Base-by-base conservation (phyloP, 163 green algal genomes). In the Scenedesmus sp. region DNA sequence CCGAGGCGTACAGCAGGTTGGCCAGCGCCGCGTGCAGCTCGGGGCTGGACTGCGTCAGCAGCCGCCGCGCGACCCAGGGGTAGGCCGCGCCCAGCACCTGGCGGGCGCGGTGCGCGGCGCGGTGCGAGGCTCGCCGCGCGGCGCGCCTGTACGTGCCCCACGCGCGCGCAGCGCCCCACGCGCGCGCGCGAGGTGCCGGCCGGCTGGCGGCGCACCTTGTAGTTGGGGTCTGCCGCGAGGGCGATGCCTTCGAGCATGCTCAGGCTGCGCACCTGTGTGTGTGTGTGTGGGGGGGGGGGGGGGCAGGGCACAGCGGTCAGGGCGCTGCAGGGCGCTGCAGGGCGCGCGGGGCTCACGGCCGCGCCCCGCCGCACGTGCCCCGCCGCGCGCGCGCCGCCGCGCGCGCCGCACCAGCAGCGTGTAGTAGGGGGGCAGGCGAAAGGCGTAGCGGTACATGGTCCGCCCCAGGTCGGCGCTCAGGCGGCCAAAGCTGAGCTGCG, bases 371-470 rank as follows among this genome's bases (percentile, higher is more conserved):
- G n/a, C n/a, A n/a, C n/a, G n/a, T n/a, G n/a, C n/a, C n/a, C n/a
- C n/a, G n/a, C n/a, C n/a, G n/a, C n/a, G n/a, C 28, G n/a, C n/a
- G n/a, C n/a, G n/a, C n/a, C n/a, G n/a, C n/a, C n/a, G n/a, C n/a
- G n/a, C n/a, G n/a, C n/a, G n/a, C n/a, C n/a, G n/a, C n/a, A 98
- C 90, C 26, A 98, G 89, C 63, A 98, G 89, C 3, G 93, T 97
- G 87, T 97, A 98, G 87, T 97, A 98, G 14, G 92, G 65, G 3
- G 95, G 95, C 15, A 98, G 92, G 10, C 85, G 87, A 83, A 97
- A 97, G 34, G 86, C 86, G 86, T 90, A 96, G 63, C 87, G 7
- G 75, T 89, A 86, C 86, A 93, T 91, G 33, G 87, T 90, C 33
- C 45, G 71, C 36, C 90, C 91, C 39, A 98, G 89, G 31, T 81